Evolutionary conservation across 257 asterid genomes (phyloP).

Genomic region (Ajuga chamaepitys): DNA sequence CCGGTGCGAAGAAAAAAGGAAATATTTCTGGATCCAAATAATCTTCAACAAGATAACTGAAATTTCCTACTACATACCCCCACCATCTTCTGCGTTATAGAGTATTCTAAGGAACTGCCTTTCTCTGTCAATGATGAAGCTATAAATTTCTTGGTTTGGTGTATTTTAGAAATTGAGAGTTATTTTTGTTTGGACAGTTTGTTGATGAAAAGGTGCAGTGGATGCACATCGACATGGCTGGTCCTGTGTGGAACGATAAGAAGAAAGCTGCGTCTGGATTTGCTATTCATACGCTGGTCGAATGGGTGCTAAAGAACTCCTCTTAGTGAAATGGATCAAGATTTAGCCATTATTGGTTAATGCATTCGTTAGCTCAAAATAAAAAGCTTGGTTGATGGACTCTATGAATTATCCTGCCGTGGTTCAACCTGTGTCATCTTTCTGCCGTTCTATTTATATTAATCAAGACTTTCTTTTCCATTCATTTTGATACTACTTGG

Average conservation of each 20-base stretch:
- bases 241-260: constrained; percentile 83
- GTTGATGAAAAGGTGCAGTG: constrained; percentile 92
- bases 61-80: too few relatives aligned
- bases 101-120: too few relatives aligned
- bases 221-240: constrained; percentile 97
- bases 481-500: too few relatives aligned
- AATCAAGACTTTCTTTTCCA: too few relatives aligned
- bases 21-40: too few relatives aligned
- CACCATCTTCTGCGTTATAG: too few relatives aligned
- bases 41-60: too few relatives aligned
- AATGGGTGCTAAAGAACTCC: constrained; percentile 89
- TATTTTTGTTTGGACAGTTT: constrained; percentile 45
- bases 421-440: background rate
- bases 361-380: background rate
- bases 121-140: too few relatives aligned
- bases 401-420: background rate
- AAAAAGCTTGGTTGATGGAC: background rate
- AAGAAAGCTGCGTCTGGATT: constrained; percentile 84
- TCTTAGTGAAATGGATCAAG: constrained; percentile 5
- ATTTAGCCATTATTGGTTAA: background rate
- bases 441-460: too few relatives aligned
- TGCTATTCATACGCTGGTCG: constrained; percentile 75
- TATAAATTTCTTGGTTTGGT: too few relatives aligned
- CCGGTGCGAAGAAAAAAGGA: too few relatives aligned
- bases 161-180: too few relatives aligned